Evolutionary conservation across 2,329 filamentous ascomycete genomes (phyloP), one percentile per base, ranked within the genome.

Genomic region (Coleophoma cylindrospora): DNA sequence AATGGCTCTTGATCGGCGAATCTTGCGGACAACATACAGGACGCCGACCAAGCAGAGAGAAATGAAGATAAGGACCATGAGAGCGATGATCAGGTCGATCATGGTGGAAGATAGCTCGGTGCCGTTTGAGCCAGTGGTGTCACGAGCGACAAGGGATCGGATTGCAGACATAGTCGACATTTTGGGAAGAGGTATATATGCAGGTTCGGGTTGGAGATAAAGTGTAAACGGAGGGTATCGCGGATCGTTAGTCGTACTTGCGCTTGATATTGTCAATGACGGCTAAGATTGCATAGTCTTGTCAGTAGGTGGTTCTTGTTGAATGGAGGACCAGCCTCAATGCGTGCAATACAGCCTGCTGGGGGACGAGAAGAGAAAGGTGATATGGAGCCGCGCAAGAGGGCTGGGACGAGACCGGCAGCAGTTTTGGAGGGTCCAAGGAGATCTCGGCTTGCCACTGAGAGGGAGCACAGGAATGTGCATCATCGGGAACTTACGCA

Each of bases 21-120:
- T 77, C 62, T 85, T 83, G 66, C 89, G 87, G 58, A 96, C 73
- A 64, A 89, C 69, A 57, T 92, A 73, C 46, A 96, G 81, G 27
- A 78, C 73, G 51, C 81, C 83, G 48, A 86, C 74, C 51, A 91
- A 75, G 44, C 84, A 65, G 32, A 95, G 75, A 53, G 79, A 83
- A 61, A 92, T 69, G 60, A 95, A 81, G 60, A 92, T 74, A 43
- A 99, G 76, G 55, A 85, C 84, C 59, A 97, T 76, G 49, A 97
- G 79, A 51, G 82, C 79, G 61, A 95, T 87, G 66, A 96, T 74
- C 40, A 95, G 80, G 64, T 89, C 84, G 67, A 91, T 76, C 72
- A 87, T 83, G 43, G 79, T 77, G 36, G 72, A 70, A 54, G 75
- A 80, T 59, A 87, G 73, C 45, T 47, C 45, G 19, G 45, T 38